Conservation (phyloP, 2,329 filamentous ascomycete genomes). For the Dactylellina haptotyla region DNA sequence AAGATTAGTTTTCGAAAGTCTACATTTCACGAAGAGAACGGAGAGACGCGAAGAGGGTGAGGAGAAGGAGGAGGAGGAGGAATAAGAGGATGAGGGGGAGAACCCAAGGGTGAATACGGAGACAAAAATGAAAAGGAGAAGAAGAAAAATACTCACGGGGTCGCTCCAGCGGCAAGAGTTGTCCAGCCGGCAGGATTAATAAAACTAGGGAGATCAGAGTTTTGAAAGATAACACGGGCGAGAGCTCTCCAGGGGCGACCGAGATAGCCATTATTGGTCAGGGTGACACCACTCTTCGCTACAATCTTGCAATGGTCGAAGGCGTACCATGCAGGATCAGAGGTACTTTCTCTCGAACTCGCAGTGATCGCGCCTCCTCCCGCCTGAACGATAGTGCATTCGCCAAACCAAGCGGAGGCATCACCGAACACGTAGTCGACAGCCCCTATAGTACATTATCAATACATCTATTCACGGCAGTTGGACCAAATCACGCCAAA, state of each 20-base stretch:
- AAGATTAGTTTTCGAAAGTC: too few relatives aligned
- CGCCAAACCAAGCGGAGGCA: conserved; percentile 57
- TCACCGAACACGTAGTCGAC: conserved; percentile 61
- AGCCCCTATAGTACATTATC: conserved; percentile 56
- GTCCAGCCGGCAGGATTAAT: conserved; percentile 60
- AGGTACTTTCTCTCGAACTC: conserved; percentile 57
- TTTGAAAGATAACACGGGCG: conserved; percentile 60
- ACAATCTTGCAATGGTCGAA: conserved; percentile 59
- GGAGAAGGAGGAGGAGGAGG: too few relatives aligned
- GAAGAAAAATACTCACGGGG: conserved; percentile 52
- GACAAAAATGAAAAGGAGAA: too few relatives aligned
- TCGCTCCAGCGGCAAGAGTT: conserved; percentile 59
- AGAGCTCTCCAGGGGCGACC: conserved; percentile 60
- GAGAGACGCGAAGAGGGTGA: too few relatives aligned
- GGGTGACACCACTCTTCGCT: conserved; percentile 53
- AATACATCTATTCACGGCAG: too few relatives aligned
- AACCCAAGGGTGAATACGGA: too few relatives aligned
- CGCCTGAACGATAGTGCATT: conserved; percentile 60
- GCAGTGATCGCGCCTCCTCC: conserved; percentile 60
- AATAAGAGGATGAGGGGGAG: too few relatives aligned
- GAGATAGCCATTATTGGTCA: conserved; percentile 59
- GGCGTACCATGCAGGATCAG: conserved; percentile 59
- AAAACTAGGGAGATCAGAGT: conserved; percentile 58
- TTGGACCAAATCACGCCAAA: too few relatives aligned
- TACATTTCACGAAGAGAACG: too few relatives aligned